Evolutionary conservation across 2,329 filamentous ascomycete genomes (phyloP).

Genomic region (Phaeosphaeriaceae sp.): DNA sequence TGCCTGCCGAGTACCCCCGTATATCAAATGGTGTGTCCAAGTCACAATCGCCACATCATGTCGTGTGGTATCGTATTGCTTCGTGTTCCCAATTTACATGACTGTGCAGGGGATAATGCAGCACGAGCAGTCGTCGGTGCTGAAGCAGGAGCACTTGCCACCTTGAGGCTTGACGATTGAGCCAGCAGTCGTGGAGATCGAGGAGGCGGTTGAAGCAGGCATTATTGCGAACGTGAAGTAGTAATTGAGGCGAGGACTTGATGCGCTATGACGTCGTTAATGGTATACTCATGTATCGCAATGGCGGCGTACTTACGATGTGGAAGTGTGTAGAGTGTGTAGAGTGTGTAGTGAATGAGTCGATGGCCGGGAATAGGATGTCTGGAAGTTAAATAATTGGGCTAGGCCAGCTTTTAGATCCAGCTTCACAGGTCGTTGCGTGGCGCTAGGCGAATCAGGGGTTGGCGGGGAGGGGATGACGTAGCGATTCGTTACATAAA

Average conservation of each 20-base stretch:
- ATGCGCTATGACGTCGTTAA: slow-evolving; percentile 16
- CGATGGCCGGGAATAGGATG: not conserved
- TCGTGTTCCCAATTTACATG: slow-evolving; percentile 34
- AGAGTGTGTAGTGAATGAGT: not conserved
- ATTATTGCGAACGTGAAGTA: slow-evolving; percentile 31
- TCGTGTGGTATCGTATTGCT: slow-evolving; percentile 4
- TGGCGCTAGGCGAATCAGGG: slow-evolving; percentile 18
- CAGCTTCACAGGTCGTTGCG: slow-evolving; percentile 21
- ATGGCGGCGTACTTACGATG: no score
- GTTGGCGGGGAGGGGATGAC: slow-evolving; percentile 27
- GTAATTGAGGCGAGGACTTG: not conserved
- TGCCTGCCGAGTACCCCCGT: no score
- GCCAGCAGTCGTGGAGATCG: slow-evolving; percentile 37
- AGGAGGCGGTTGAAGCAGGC: slow-evolving; percentile 40
- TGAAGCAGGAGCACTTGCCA: slow-evolving; percentile 37
- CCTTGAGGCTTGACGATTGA: slow-evolving; percentile 46
- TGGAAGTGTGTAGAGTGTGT: no score
- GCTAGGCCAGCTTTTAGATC: slow-evolving; percentile 13
- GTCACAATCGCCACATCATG: no score
- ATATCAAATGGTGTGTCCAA: no score
- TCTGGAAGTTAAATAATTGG: not conserved
- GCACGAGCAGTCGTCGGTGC: slow-evolving; percentile 41
- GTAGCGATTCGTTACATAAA: slow-evolving; percentile 32
- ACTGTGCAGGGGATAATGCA: slow-evolving; percentile 47
- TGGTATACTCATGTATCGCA: no score